Conservation (phyloP, 2,329 filamentous ascomycete genomes). For the Cordyceps pruinosa region DNA sequence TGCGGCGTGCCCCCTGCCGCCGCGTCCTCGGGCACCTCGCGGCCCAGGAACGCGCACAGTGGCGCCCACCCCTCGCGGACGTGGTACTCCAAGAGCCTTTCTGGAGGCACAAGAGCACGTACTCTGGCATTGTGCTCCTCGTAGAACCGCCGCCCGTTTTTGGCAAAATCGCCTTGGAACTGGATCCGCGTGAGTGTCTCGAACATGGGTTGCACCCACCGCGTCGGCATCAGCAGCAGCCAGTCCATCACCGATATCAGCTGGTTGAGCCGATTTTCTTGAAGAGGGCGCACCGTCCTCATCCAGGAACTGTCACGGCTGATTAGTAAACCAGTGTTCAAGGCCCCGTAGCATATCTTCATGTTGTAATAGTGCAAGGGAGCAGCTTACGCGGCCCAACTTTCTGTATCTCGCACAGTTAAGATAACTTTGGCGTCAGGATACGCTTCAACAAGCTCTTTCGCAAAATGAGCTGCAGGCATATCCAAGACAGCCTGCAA, state of each 20-base stretch:
- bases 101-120: conserved; percentile 10
- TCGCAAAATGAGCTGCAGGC: conserved; percentile 4
- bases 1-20: neutral
- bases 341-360: neutral
- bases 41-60: conserved; percentile 8
- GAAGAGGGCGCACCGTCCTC: neutral
- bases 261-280: neutral
- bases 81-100: conserved; percentile 13
- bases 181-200: neutral
- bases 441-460: conserved; percentile 6
- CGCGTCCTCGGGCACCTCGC: neutral
- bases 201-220: neutral
- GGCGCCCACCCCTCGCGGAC: conserved; percentile 8
- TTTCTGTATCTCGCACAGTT: conserved; percentile 1
- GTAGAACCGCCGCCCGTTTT: neutral
- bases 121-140: conserved; percentile 12
- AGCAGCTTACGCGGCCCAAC: conserved; percentile 5
- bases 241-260: neutral
- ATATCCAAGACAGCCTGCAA: conserved; percentile 3
- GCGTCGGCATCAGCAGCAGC: conserved; percentile 5
- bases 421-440: conserved; percentile 9
- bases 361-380: neutral
- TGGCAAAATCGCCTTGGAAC: neutral
- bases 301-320: neutral
- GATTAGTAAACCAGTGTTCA: neutral